phyloP scores from a whole-genome alignment of 495 filamentous ascomycete genomes.

The Daldinia grandis region DNA sequence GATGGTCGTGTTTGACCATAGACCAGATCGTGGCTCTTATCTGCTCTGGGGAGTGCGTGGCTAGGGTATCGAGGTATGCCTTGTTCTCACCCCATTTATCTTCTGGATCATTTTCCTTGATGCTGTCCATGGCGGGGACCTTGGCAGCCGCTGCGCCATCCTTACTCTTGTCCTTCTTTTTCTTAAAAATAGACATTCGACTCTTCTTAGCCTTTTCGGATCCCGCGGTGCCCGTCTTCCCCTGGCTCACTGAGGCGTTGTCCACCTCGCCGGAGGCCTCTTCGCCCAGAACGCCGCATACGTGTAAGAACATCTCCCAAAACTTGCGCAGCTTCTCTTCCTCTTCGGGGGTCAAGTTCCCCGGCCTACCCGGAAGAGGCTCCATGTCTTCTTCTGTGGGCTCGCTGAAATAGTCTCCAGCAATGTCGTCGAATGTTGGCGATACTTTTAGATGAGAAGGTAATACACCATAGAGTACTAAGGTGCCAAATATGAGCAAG shows the following conservation, averaged over 20 bases:
- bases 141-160: slow-evolving; percentile 45
- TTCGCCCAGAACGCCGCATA: slow-evolving; percentile 73
- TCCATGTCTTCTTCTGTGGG: slow-evolving; percentile 45
- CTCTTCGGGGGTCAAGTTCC: slow-evolving; percentile 86
- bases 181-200: slow-evolving; percentile 69
- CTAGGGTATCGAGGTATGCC: slow-evolving; percentile 82
- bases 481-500: slow-evolving; percentile 24
- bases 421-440: background rate
- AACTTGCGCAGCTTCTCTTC: slow-evolving; percentile 88
- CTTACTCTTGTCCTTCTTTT: slow-evolving; percentile 67
- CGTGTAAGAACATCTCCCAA: slow-evolving; percentile 78
- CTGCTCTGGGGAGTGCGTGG: slow-evolving; percentile 76
- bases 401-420: slow-evolving; percentile 6
- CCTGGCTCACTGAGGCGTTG: slow-evolving; percentile 37
- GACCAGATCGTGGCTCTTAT: slow-evolving; percentile 87
- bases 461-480: slow-evolving; percentile 12
- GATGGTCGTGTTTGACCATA: slow-evolving; percentile 96
- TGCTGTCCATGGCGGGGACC: slow-evolving; percentile 44
- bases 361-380: slow-evolving; percentile 77
- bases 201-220: slow-evolving; percentile 77
- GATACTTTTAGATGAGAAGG: background rate
- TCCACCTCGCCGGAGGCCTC: slow-evolving; percentile 40
- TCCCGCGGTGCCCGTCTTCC: slow-evolving; percentile 37
- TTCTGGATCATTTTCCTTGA: slow-evolving; percentile 66
- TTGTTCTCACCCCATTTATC: slow-evolving; percentile 95